These are phyloP conservation scores for Lipomyces chichibuensis DNA, from an alignment of 805 yeast species.

Conservation along the genomic window DNA sequence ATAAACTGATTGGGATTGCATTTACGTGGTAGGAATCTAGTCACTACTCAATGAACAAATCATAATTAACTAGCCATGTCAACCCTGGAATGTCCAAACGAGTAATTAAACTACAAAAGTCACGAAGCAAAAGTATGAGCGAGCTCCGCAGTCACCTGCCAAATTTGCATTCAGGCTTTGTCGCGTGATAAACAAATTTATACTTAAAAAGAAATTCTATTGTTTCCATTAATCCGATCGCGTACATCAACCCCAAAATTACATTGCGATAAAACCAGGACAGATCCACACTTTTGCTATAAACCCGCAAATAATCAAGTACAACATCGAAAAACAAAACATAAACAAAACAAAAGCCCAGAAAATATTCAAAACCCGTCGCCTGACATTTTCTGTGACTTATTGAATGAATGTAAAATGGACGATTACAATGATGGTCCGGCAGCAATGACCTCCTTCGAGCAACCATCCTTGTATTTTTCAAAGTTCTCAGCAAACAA, in stretches of 20 bases:
- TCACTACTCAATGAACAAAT: too few relatives aligned
- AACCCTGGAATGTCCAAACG: too few relatives aligned
- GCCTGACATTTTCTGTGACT: not conserved
- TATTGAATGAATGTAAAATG: not conserved
- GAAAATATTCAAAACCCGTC: not conserved
- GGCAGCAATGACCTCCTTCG: conserved; percentile 86
- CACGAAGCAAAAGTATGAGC: too few relatives aligned
- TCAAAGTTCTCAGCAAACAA: conserved; percentile 85
- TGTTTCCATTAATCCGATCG: not conserved
- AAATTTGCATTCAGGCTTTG: not conserved
- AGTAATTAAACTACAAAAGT: too few relatives aligned
- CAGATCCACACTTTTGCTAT: not conserved
- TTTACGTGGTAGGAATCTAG: too few relatives aligned
- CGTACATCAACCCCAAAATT: not conserved
- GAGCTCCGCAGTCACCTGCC: too few relatives aligned
- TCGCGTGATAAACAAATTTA: not conserved
- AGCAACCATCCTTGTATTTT: conserved; percentile 80
- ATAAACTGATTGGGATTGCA: too few relatives aligned
- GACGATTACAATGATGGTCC: conserved; percentile 62
- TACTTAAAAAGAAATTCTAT: not conserved
- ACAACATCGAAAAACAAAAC: not conserved
- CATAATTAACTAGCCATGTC: too few relatives aligned
- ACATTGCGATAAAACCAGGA: not conserved
- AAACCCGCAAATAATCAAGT: not conserved
- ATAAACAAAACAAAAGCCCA: not conserved